phyloP scores from a whole-genome alignment of 2,329 filamentous ascomycete species.

The Akanthomyces dipterigenus region DNA sequence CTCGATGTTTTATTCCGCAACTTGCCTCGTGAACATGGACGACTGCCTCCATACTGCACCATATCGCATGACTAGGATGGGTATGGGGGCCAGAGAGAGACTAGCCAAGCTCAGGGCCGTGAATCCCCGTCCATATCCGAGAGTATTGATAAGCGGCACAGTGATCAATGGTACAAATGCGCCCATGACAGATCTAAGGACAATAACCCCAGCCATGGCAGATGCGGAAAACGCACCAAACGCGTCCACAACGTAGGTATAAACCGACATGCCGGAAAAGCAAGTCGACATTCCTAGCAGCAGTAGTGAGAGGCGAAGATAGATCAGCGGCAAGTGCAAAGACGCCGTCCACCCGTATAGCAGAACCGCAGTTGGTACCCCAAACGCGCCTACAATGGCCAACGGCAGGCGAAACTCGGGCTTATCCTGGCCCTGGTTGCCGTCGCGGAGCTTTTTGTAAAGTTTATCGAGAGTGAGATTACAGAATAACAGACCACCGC shows the following conservation, averaged over 20 bases:
- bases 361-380: not conserved
- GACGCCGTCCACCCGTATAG: conserved; percentile 6
- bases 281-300: not conserved
- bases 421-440: conserved; percentile 31
- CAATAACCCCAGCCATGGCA: conserved; percentile 5
- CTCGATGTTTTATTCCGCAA: not conserved
- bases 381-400: conserved; percentile 31
- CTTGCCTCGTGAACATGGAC: not conserved
- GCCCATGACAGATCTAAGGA: conserved; percentile 40
- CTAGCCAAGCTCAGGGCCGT: conserved; percentile 36
- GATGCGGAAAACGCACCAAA: conserved; percentile 6
- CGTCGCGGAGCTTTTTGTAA: conserved; percentile 40
- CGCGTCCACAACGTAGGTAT: conserved; percentile 8
- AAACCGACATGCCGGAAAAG: not conserved
- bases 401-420: conserved; percentile 51
- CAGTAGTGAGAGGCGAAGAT: not conserved
- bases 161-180: conserved; percentile 50
- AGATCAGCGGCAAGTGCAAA: not conserved
- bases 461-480: conserved; percentile 46
- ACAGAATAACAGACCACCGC: conserved; percentile 39
- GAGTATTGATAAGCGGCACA: conserved; percentile 36
- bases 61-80: conserved; percentile 42
- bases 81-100: conserved; percentile 42
- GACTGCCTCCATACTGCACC: conserved; percentile 37
- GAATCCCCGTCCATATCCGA: conserved; percentile 48